Evolutionary conservation across 2,329 filamentous ascomycete species (phyloP).

Genomic region (Fusarium sororula): DNA sequence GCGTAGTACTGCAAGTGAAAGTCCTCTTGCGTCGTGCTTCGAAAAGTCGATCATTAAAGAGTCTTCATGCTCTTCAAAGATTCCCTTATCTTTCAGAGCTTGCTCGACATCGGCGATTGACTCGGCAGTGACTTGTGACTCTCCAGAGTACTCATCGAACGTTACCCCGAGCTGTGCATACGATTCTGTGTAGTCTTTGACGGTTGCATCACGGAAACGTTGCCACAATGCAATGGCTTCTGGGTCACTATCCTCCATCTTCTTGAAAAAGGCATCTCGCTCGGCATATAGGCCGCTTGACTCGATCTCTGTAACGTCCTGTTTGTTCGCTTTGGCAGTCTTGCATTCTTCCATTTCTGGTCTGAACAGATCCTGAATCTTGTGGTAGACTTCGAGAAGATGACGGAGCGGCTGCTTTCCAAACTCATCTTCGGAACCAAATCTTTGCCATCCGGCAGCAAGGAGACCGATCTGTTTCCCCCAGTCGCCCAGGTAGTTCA

Average conservation of each 20-base stretch:
- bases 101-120: constrained; percentile 69
- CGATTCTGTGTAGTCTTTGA: constrained; percentile 62
- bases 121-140: constrained; percentile 62
- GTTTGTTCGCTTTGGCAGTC: constrained; percentile 52
- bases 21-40: constrained; percentile 76
- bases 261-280: constrained; percentile 66
- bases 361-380: constrained; percentile 69
- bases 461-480: constrained; percentile 74
- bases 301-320: constrained; percentile 52
- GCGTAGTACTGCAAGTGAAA: constrained; percentile 73
- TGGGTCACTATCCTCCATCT: constrained; percentile 66
- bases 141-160: constrained; percentile 71
- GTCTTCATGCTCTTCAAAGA: constrained; percentile 72
- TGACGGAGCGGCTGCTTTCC: constrained; percentile 73
- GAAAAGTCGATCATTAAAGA: constrained; percentile 75
- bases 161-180: constrained; percentile 64
- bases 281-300: constrained; percentile 54
- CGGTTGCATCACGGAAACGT: constrained; percentile 62
- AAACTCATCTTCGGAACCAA: constrained; percentile 71
- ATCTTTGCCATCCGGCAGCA: constrained; percentile 71
- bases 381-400: constrained; percentile 73
- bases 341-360: constrained; percentile 69
- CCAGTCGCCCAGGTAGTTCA: constrained; percentile 82
- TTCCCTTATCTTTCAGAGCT: constrained; percentile 65
- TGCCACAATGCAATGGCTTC: constrained; percentile 63